A percentile compares a stretch with the other conserved stretches of the same genome.
Conservation (phyloP, 495 filamentous ascomycete species). For the Neurospora hispaniola region DNA sequence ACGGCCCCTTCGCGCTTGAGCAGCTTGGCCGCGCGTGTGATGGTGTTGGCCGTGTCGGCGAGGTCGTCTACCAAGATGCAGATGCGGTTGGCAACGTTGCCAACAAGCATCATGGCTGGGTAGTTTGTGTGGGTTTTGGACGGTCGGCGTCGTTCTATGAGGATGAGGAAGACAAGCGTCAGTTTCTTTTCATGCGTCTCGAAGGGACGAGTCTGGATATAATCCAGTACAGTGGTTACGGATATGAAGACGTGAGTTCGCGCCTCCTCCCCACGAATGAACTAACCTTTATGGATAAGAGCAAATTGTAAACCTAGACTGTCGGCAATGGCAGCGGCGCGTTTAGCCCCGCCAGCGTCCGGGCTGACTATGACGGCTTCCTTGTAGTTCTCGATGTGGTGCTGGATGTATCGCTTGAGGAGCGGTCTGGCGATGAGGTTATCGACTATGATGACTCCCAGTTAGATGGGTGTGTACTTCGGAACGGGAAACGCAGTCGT, state of each 20-base stretch:
- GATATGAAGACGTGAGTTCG: background rate
- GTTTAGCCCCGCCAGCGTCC: slow-evolving; percentile 92
- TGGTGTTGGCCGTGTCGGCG: slow-evolving; percentile 91
- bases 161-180: background rate
- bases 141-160: slow-evolving; percentile 72
- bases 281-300: slow-evolving; percentile 85
- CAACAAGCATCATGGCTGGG: slow-evolving; percentile 98
- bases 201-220: background rate
- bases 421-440: slow-evolving; percentile 87
- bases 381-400: slow-evolving; percentile 75
- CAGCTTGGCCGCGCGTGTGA: slow-evolving; percentile 92
- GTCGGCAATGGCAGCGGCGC: slow-evolving; percentile 94
- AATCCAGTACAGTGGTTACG: background rate
- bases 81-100: slow-evolving; percentile 68
- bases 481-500: background rate
- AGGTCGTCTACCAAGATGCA: slow-evolving; percentile 91
- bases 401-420: slow-evolving; percentile 81
- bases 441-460: slow-evolving; percentile 45
- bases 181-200: background rate
- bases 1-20: slow-evolving; percentile 88
- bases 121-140: slow-evolving; percentile 80
- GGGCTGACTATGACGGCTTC: slow-evolving; percentile 90
- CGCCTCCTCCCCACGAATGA: slow-evolving; percentile 1
- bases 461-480: background rate
- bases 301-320: slow-evolving; percentile 87